Conservation (phyloP, 805 yeast genomes). For the Candida easanensis region DNA sequence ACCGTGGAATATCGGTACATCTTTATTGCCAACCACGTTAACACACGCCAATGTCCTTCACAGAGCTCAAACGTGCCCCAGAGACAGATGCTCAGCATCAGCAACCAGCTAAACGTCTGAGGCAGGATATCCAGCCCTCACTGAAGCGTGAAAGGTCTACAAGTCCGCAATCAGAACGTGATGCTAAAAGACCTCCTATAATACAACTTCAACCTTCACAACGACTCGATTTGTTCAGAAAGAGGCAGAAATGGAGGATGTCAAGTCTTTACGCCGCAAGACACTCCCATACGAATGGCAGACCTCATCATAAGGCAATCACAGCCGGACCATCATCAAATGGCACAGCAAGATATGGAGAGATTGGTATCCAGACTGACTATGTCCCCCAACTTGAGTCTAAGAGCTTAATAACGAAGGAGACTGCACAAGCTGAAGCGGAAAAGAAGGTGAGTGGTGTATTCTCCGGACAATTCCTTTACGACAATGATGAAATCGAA, state of each 20-base stretch:
- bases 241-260: constrained; percentile 29
- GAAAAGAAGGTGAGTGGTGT: constrained; percentile 25
- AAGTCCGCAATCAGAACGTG: constrained; percentile 3
- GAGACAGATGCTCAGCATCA: neutral
- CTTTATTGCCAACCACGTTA: neutral
- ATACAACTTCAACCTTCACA: constrained; percentile 26
- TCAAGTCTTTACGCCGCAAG: constrained; percentile 23
- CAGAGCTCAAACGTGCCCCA: constrained; percentile 5
- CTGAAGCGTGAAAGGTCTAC: constrained; percentile 7
- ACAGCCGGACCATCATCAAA: neutral
- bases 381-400: constrained; percentile 20
- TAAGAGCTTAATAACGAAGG: constrained; percentile 10
- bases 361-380: constrained; percentile 26
- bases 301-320: constrained; percentile 3
- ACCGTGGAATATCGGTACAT: no score
- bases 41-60: neutral
- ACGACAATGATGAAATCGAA: constrained; percentile 23
- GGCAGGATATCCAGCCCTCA: constrained; percentile 1
- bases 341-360: constrained; percentile 12
- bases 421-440: constrained; percentile 17
- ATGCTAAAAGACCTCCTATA: constrained; percentile 31
- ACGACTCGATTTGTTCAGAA: constrained; percentile 25
- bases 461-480: constrained; percentile 26
- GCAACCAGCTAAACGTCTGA: constrained; percentile 2
- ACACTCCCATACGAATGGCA: constrained; percentile 6